Evolutionary conservation across 768 basidiomycete genomes (phyloP).

Genomic region (Boletus pseudo-olivaceus): DNA sequence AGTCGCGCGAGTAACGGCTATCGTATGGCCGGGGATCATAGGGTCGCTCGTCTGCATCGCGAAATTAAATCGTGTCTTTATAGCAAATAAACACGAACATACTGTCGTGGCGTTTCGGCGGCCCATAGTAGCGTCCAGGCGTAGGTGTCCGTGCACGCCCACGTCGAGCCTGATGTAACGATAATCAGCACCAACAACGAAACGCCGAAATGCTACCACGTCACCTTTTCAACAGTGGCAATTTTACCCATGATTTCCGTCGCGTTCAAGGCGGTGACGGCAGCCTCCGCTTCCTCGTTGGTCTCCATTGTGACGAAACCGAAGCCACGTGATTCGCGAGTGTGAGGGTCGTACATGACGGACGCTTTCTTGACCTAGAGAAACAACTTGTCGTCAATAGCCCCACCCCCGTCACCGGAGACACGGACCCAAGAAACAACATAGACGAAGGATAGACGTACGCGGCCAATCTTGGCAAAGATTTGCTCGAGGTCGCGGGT

Average conservation of each 20-base stretch:
- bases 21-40: conserved; percentile 94
- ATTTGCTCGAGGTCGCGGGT: conserved; percentile 84
- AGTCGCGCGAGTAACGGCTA: conserved; percentile 73
- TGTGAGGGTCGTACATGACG: conserved; percentile 70
- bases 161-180: conserved; percentile 65
- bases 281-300: conserved; percentile 86
- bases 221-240: conserved; percentile 85
- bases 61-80: background rate
- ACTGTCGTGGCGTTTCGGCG: conserved; percentile 78
- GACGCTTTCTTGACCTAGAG: conserved; percentile 58
- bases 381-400: conserved; percentile 2
- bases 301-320: conserved; percentile 90
- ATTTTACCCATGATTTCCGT: conserved; percentile 86
- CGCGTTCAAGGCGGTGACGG: conserved; percentile 77
- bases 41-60: conserved; percentile 64
- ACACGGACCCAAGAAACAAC: background rate
- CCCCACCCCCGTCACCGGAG: background rate
- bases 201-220: background rate
- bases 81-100: conserved; percentile 21
- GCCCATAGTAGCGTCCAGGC: conserved; percentile 92
- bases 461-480: conserved; percentile 86
- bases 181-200: conserved; percentile 1
- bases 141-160: conserved; percentile 90
- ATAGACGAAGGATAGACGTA: conserved; percentile 34
- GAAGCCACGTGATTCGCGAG: conserved; percentile 70